Evolutionary conservation across 768 basidiomycete species (phyloP).

Genomic region (Lyophyllum shimeji): DNA sequence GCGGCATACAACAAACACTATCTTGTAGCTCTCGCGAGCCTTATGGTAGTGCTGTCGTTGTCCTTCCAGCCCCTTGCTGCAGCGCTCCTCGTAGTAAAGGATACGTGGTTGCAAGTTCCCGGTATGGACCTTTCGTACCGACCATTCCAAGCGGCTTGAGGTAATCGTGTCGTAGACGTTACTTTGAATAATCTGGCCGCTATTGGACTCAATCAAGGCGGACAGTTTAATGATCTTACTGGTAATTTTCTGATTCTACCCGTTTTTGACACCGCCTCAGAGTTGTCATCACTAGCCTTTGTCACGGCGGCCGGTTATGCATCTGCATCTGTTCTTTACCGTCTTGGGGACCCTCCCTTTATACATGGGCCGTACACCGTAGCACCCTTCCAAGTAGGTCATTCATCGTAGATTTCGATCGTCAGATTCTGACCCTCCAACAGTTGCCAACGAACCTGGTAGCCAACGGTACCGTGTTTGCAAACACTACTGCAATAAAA

Average conservation of each 20-base stretch:
- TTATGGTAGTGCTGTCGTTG: slow-evolving; percentile 48
- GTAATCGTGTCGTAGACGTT: slow-evolving; percentile 24
- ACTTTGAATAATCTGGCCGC: slow-evolving; percentile 35
- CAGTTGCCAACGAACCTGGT: slow-evolving; percentile 37
- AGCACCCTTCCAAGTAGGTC: slow-evolving; percentile 42
- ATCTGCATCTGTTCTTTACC: slow-evolving; percentile 46
- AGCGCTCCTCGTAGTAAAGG: slow-evolving; percentile 46
- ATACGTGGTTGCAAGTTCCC: slow-evolving; percentile 43
- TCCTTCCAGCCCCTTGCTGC: slow-evolving; percentile 53
- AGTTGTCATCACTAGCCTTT: slow-evolving; percentile 44
- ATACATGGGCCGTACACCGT: slow-evolving; percentile 44
- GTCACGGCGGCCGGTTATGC: slow-evolving; percentile 56
- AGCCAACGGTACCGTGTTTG: slow-evolving; percentile 45
- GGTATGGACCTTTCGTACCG: slow-evolving; percentile 25
- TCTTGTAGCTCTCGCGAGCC: slow-evolving; percentile 46
- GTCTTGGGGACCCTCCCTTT: slow-evolving; percentile 46
- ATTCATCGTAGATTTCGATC: background rate
- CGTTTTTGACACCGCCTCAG: no score
- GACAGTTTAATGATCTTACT: slow-evolving; percentile 47
- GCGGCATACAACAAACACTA: slow-evolving; percentile 49
- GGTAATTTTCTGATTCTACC: slow-evolving; percentile 32
- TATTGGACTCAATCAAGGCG: slow-evolving; percentile 45
- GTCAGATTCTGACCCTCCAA: background rate
- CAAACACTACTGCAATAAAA: slow-evolving; percentile 49
- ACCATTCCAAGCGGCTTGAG: background rate